phyloP scores from a whole-genome alignment of 2,329 filamentous ascomycete species.

The Alternaria solani region DNA sequence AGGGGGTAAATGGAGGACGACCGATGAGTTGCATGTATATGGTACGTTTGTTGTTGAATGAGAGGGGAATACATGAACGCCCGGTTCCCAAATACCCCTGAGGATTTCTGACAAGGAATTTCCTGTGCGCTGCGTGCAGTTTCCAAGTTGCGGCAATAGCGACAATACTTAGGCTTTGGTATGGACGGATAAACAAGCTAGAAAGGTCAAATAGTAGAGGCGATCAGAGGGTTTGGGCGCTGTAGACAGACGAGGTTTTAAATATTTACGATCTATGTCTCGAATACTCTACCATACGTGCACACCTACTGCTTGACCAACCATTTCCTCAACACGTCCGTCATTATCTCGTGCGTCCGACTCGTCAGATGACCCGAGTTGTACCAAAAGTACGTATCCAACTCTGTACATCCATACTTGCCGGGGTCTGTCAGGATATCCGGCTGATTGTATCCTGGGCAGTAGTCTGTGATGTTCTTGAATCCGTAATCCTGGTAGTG shows the following conservation, averaged over 20 bases:
- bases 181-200: slow-evolving; percentile 6
- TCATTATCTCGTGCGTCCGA: slow-evolving; percentile 52
- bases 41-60: slow-evolving; percentile 25
- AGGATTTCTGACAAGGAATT: slow-evolving; percentile 2
- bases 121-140: slow-evolving; percentile 2
- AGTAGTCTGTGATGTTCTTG: slow-evolving; percentile 57
- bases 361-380: slow-evolving; percentile 59
- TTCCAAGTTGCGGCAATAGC: slow-evolving; percentile 6
- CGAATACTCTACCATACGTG: background rate
- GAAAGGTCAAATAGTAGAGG: slow-evolving; percentile 8
- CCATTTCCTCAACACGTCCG: slow-evolving; percentile 32
- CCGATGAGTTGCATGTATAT: slow-evolving; percentile 36
- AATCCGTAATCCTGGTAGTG: slow-evolving; percentile 54
- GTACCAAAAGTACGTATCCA: slow-evolving; percentile 59
- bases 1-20: slow-evolving; percentile 35
- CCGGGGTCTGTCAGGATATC: slow-evolving; percentile 55
- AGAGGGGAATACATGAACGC: background rate
- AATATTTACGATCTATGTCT: background rate
- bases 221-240: slow-evolving; percentile 3
- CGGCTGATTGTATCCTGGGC: slow-evolving; percentile 56
- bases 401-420: slow-evolving; percentile 56
- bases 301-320: slow-evolving; percentile 17
- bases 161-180: slow-evolving; percentile 4
- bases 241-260: background rate
- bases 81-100: too few species aligned